A percentile compares a stretch with the other conserved stretches of the same genome.
Evolutionary conservation across 1,284 basidiomycete species (phyloP).

Genomic region (Leccinum fuscescens): DNA sequence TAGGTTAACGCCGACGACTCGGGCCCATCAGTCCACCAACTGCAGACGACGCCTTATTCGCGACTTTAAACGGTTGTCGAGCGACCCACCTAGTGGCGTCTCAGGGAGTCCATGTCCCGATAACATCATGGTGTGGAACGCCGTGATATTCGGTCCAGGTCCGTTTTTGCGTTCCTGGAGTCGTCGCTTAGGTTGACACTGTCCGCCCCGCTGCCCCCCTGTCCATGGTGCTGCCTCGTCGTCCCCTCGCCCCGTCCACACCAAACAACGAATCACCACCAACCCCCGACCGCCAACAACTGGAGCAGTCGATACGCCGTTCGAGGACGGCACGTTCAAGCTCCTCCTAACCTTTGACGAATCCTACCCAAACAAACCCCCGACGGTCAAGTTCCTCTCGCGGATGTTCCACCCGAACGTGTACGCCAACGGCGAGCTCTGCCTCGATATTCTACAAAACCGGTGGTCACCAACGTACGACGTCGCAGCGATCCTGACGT

Average conservation of each 20-base stretch:
- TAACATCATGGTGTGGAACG: constrained; percentile 99
- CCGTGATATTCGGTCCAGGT: constrained; percentile 98
- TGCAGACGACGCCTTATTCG: constrained; percentile 89
- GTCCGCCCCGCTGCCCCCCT: neutral
- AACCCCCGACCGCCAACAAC: neutral
- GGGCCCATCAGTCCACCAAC: constrained; percentile 70
- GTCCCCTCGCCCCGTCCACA: neutral
- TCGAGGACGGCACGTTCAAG: constrained; percentile 99
- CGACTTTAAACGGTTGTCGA: constrained; percentile 93
- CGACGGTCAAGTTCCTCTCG: constrained; percentile 94
- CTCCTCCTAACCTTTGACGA: constrained; percentile 95
- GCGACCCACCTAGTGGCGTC: constrained; percentile 93
- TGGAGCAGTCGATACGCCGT: constrained; percentile 87
- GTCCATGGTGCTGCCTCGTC: neutral
- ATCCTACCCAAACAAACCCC: constrained; percentile 97
- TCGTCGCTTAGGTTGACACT: constrained; percentile 1
- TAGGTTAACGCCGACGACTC: neutral
- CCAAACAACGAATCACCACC: neutral
- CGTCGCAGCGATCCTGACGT: constrained; percentile 95
- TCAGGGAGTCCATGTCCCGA: constrained; percentile 96
- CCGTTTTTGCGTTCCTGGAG: neutral
- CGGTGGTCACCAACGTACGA: constrained; percentile 98
- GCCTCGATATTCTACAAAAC: constrained; percentile 97
- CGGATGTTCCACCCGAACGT: constrained; percentile 99
- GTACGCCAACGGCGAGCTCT: constrained; percentile 96